phyloP scores from a whole-genome alignment of 345 rosid genomes.

The Mercurialis annua region DNA sequence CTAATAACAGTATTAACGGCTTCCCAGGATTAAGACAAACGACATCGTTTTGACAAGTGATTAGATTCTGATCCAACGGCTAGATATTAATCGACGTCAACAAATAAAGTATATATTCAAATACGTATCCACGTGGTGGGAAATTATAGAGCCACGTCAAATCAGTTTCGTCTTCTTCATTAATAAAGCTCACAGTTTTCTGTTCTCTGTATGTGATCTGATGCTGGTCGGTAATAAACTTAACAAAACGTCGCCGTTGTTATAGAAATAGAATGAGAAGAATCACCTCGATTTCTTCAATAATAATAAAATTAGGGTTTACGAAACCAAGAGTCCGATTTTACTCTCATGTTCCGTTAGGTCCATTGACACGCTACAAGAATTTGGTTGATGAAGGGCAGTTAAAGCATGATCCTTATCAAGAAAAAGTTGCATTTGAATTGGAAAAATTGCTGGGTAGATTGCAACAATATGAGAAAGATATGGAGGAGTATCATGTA shows the following conservation, averaged over 20 bases:
- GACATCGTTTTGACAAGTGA: no score
- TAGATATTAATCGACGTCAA: background rate
- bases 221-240: no score
- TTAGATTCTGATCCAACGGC: background rate
- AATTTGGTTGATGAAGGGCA: constrained; percentile 66
- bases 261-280: constrained; percentile 30
- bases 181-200: background rate
- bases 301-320: constrained; percentile 21
- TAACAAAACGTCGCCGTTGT: no score
- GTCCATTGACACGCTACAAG: constrained; percentile 49
- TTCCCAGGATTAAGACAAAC: background rate
- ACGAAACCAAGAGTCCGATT: constrained; percentile 21
- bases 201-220: no score
- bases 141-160: constrained; percentile 4
- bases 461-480: constrained; percentile 73
- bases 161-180: background rate
- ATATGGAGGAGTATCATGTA: constrained; percentile 89
- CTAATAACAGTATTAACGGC: background rate
- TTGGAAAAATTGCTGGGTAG: constrained; percentile 63
- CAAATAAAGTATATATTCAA: no score
- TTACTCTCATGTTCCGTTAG: constrained; percentile 38
- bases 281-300: constrained; percentile 31
- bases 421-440: constrained; percentile 67
- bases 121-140: constrained; percentile 4
- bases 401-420: constrained; percentile 70